phyloP scores from a whole-genome alignment of 2,329 filamentous ascomycete genomes.

The Alternaria hordeiaustralica region DNA sequence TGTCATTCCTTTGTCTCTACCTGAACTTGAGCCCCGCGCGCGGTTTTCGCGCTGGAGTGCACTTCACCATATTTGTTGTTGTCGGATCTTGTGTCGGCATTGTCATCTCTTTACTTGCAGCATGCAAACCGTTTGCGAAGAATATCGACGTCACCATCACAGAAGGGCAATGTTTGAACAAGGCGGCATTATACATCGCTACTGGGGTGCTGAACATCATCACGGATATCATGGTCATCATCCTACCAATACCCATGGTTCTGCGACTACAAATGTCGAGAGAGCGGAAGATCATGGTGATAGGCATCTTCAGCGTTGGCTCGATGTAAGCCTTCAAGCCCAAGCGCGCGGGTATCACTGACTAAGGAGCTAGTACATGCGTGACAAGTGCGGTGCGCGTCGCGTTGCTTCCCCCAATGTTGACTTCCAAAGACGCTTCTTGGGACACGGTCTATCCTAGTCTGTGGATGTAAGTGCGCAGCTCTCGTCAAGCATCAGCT shows the following conservation, averaged over 20 bases:
- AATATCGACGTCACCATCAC: slow-evolving; percentile 23
- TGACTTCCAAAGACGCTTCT: slow-evolving; percentile 10
- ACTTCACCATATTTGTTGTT: slow-evolving; percentile 25
- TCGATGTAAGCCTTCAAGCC: not conserved
- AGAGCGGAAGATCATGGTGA: slow-evolving; percentile 19
- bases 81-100: slow-evolving; percentile 22
- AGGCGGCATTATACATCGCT: slow-evolving; percentile 24
- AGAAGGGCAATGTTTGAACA: slow-evolving; percentile 23
- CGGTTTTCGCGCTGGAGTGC: slow-evolving; percentile 11
- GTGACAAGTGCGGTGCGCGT: slow-evolving; percentile 19
- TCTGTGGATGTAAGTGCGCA: slow-evolving; percentile 18
- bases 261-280: slow-evolving; percentile 19
- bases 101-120: slow-evolving; percentile 22
- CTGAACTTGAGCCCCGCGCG: not conserved
- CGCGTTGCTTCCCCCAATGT: slow-evolving; percentile 18
- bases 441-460: slow-evolving; percentile 20
- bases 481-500: not conserved
- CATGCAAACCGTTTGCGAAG: slow-evolving; percentile 22
- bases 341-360: not conserved
- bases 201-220: slow-evolving; percentile 25
- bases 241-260: slow-evolving; percentile 21
- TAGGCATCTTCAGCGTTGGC: slow-evolving; percentile 15
- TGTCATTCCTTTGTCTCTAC: not conserved
- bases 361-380: slow-evolving; percentile 12
- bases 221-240: slow-evolving; percentile 21